Base-by-base conservation (phyloP, 2,329 filamentous ascomycete species). In the Passalora sequoiae region DNA sequence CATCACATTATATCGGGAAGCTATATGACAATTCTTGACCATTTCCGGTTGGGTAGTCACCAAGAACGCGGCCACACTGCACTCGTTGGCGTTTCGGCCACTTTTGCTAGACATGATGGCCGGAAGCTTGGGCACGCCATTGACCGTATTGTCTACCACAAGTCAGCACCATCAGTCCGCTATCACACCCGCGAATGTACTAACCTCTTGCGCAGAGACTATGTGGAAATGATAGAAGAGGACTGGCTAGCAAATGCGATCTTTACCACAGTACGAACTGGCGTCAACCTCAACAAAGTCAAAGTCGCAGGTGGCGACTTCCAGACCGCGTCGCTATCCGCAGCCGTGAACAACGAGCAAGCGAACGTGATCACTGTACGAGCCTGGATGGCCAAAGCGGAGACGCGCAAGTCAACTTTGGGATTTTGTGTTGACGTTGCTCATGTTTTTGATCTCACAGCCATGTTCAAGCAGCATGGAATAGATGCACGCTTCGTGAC, bases 81-180 rank as follows among this genome's bases (percentile, higher is more conserved):
- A 13, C 71, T 98, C 10, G 83, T 98, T 9, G 92, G 92, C 4
- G 89, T 98, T 3, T 96, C 91, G 7, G 92, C 92, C 3, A 84
- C 81, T 1, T 75, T 84, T 51, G 80, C 78, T n/a, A 68, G 91
- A 36, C 88, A 88, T 47, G 91, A 97, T 60, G 91, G 91, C 0
- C 69, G 94, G 22, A 81, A 78, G 46, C 73, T 97, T 1, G 89
- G 89, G 1, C 74, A 83, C 9, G 89, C 84, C 22, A 92, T 97
- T 56, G 91, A 97, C 57, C 85, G 94, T 60, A 95, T 97, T 49
- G 91, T 96, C 36, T 97, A 95, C 58, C 91, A 97, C 65, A 92
- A 89, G 65, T 69, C 44, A 10, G 64, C 44, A n/a, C n/a, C n/a
- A n/a, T n/a, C n/a, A n/a, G n/a, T n/a, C n/a, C n/a, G n/a, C n/a